phyloP scores from a whole-genome alignment of 2,329 filamentous ascomycete species.

The Penicillium psychrosexuale region DNA sequence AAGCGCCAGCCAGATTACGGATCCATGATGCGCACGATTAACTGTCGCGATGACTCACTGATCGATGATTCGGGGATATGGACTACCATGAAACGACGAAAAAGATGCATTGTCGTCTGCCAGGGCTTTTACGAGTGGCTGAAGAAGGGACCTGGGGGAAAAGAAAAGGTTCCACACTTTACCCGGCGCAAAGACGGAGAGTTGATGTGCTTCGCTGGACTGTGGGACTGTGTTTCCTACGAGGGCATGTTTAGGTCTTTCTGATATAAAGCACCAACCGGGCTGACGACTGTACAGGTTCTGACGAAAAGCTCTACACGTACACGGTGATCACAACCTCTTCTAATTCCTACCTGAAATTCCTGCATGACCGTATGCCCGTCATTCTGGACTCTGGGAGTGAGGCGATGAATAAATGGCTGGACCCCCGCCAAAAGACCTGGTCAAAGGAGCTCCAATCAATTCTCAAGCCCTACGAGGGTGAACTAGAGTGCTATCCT shows the following conservation, averaged over 20 bases:
- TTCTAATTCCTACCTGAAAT: slow-evolving; percentile 76
- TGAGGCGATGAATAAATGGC: slow-evolving; percentile 67
- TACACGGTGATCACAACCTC: slow-evolving; percentile 93
- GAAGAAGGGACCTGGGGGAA: slow-evolving; percentile 66
- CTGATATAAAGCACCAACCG: neutral
- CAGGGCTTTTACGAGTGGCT: slow-evolving; percentile 98
- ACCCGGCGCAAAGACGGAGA: slow-evolving; percentile 76
- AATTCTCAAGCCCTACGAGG: slow-evolving; percentile 73
- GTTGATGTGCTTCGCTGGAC: slow-evolving; percentile 82
- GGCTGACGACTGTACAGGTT: slow-evolving; percentile 41
- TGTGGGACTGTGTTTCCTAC: slow-evolving; percentile 86
- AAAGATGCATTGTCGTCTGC: slow-evolving; percentile 81
- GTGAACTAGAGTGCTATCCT: slow-evolving; percentile 78
- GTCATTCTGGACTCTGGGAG: slow-evolving; percentile 80
- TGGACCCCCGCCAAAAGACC: slow-evolving; percentile 67
- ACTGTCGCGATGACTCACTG: slow-evolving; percentile 88
- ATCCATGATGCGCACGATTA: slow-evolving; percentile 82
- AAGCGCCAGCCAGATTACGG: slow-evolving; percentile 76
- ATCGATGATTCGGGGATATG: slow-evolving; percentile 77
- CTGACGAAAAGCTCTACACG: slow-evolving; percentile 71
- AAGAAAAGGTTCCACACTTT: slow-evolving; percentile 81
- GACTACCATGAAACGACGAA: slow-evolving; percentile 83
- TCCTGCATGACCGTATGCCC: slow-evolving; percentile 93
- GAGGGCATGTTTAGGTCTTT: slow-evolving; percentile 54
- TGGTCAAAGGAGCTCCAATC: slow-evolving; percentile 79